Conservation (phyloP, 1,284 basidiomycete genomes). For the Blastosporella zonata region DNA sequence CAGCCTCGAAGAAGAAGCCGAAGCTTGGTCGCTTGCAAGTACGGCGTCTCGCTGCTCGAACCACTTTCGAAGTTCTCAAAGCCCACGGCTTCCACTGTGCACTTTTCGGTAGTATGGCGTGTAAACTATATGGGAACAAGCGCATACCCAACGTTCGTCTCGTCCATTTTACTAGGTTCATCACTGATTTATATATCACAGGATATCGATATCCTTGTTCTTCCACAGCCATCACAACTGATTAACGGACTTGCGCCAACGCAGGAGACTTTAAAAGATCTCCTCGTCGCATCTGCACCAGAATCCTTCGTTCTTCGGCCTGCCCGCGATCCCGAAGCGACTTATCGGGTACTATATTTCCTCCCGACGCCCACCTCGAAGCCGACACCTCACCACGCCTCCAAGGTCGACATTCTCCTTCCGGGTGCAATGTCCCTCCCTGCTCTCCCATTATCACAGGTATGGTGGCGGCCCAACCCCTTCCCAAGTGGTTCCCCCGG, state of each 20-base stretch:
- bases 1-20: background rate
- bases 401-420: conserved; percentile 31
- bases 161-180: background rate
- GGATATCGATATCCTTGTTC: conserved; percentile 38
- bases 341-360: conserved; percentile 27
- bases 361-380: conserved; percentile 14
- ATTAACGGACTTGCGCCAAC: conserved; percentile 1
- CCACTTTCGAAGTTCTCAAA: conserved; percentile 25
- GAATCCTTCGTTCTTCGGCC: conserved; percentile 22
- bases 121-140: conserved; percentile 32
- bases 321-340: conserved; percentile 22
- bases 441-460: conserved; percentile 12
- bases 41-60: conserved; percentile 28
- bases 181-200: conserved; percentile 11
- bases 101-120: conserved; percentile 36
- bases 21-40: conserved; percentile 17
- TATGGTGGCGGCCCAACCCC: conserved; percentile 17
- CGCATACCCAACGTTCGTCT: conserved; percentile 32
- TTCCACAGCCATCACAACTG: conserved; percentile 18
- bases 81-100: conserved; percentile 26
- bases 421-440: conserved; percentile 30
- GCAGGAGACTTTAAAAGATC: conserved; percentile 23
- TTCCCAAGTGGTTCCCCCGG: background rate
- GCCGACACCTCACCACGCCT: conserved; percentile 18
- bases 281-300: conserved; percentile 21